phyloP scores from a whole-genome alignment of 2,329 filamentous ascomycete genomes.

The Fusarium sp. region DNA sequence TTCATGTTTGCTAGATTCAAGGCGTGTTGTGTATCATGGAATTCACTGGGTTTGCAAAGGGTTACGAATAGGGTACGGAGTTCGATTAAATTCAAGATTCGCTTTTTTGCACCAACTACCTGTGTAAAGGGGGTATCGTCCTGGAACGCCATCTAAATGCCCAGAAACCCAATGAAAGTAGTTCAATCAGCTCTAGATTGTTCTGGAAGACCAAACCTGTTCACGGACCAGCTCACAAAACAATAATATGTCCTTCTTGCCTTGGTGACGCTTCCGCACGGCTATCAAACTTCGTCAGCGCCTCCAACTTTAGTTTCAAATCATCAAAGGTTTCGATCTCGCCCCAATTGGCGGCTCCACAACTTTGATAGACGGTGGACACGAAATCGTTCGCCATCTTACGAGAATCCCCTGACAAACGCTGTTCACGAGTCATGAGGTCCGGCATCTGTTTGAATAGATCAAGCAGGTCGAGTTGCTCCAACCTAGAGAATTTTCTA shows the following conservation, averaged over 20 bases:
- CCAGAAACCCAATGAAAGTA: conserved; percentile 20
- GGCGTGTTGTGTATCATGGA: conserved; percentile 38
- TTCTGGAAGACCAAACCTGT: neutral
- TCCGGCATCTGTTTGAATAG: conserved; percentile 21
- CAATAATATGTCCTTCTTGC: conserved; percentile 11
- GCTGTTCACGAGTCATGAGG: conserved; percentile 21
- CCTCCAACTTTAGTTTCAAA: conserved; percentile 8
- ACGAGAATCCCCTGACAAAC: neutral
- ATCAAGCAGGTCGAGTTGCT: conserved; percentile 2
- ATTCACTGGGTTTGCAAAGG: conserved; percentile 33
- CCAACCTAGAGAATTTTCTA: neutral
- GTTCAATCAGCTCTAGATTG: neutral
- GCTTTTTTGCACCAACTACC: conserved; percentile 18
- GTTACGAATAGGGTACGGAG: conserved; percentile 45
- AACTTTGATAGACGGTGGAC: conserved; percentile 14
- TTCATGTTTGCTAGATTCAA: conserved; percentile 20
- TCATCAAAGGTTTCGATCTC: conserved; percentile 22
- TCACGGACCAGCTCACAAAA: conserved; percentile 21
- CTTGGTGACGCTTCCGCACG: conserved; percentile 20
- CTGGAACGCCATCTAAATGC: conserved; percentile 33
- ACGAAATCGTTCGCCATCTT: conserved; percentile 14
- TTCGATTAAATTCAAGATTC: conserved; percentile 36
- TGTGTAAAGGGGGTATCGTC: conserved; percentile 34
- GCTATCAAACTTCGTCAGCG: conserved; percentile 15
- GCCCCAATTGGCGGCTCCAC: conserved; percentile 25